These are phyloP conservation scores for Glebionis coronaria DNA, from an alignment of 129 eudicot species.

Conservation along the genomic window DNA sequence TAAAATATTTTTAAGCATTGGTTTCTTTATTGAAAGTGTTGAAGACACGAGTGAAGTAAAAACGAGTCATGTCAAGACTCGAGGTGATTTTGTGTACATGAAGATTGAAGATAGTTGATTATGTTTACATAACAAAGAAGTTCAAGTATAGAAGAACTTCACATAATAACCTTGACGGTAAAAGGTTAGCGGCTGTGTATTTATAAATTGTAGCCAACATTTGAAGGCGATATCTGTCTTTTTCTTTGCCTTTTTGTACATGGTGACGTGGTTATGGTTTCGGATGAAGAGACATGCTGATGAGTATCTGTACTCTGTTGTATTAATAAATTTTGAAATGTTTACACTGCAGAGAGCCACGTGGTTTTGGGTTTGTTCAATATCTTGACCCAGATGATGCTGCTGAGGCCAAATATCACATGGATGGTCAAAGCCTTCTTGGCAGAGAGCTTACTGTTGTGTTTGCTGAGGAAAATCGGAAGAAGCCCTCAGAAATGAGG, in stretches of 20 bases:
- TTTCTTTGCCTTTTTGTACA: not conserved
- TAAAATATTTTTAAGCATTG: conserved; percentile 20
- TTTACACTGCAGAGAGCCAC: conserved; percentile 60
- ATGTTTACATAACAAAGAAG: conserved; percentile 47
- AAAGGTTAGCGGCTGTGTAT: conserved; percentile 66
- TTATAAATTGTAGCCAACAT: not conserved
- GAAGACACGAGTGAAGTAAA: conserved; percentile 57
- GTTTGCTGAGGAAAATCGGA: conserved; percentile 67
- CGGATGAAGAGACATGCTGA: not conserved
- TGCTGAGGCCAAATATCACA: conserved; percentile 40
- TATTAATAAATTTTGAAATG: not conserved
- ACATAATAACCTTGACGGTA: conserved; percentile 43
- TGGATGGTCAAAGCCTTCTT: conserved; percentile 39
- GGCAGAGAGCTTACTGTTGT: conserved; percentile 38
- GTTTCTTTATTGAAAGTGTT: conserved; percentile 45
- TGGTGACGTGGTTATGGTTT: not conserved
- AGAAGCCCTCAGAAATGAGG: conserved; percentile 86
- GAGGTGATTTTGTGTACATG: conserved; percentile 63
- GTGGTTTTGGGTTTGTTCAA: conserved; percentile 92
- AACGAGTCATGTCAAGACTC: conserved; percentile 49
- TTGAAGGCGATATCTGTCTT: not conserved
- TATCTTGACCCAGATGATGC: conserved; percentile 46
- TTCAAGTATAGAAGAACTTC: conserved; percentile 65
- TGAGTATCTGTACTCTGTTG: not conserved
- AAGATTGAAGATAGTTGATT: conserved; percentile 67